Conservation (phyloP, 257 asterid genomes). For the Cinchona pubescens region DNA sequence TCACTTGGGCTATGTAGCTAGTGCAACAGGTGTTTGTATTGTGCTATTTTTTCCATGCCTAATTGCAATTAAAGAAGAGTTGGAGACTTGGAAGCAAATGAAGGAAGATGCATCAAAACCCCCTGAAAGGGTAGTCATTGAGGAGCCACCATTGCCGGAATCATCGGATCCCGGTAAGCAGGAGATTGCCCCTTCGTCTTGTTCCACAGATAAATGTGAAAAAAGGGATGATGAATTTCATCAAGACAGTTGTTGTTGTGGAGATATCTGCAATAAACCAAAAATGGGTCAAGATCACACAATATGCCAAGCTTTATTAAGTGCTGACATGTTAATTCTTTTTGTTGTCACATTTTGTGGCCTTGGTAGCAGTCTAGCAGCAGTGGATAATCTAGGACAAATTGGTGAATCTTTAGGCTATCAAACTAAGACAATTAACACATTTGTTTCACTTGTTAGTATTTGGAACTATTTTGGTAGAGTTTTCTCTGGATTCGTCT, state of each 20-base stretch:
- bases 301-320: constrained; percentile 29
- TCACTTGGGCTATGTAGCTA: constrained; percentile 16
- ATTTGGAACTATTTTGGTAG: constrained; percentile 36
- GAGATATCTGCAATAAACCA: constrained; percentile 25
- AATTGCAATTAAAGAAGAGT: constrained; percentile 24
- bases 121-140: constrained; percentile 10
- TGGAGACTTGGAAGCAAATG: constrained; percentile 11
- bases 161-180: background rate
- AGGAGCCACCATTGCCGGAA: constrained; percentile 10
- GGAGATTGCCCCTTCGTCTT: constrained; percentile 4
- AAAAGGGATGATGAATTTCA: background rate
- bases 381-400: constrained; percentile 36
- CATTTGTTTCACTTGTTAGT: constrained; percentile 33
- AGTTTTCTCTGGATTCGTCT: constrained; percentile 21
- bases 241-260: constrained; percentile 6
- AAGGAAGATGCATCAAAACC: background rate
- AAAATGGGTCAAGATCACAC: constrained; percentile 39
- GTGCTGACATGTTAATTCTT: constrained; percentile 25
- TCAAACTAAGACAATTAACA: constrained; percentile 18
- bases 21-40: constrained; percentile 30
- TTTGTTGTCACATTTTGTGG: constrained; percentile 34
- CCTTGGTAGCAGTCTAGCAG: constrained; percentile 27
- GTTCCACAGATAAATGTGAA: background rate
- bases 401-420: constrained; percentile 40
- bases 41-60: constrained; percentile 25